Conservation (phyloP, 2,329 filamentous ascomycete species). For the Ceratocystiopsis sp. region DNA sequence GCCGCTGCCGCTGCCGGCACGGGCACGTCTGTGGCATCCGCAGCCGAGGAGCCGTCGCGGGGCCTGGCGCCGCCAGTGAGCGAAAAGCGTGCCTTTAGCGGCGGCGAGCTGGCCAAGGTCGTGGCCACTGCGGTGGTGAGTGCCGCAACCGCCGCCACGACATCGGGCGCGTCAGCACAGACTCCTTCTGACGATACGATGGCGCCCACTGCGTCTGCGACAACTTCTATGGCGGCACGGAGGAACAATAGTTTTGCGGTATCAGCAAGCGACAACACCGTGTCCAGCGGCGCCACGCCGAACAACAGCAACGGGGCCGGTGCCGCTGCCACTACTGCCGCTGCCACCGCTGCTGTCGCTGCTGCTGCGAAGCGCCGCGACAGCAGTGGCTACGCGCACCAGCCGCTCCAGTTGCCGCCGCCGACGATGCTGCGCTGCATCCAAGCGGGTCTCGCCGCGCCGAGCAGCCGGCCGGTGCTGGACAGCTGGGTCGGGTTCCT, state of each 20-base stretch:
- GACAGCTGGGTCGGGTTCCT: conserved; percentile 88
- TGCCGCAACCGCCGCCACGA: not conserved
- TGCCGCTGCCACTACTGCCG: too few species aligned
- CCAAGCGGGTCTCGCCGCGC: conserved; percentile 60
- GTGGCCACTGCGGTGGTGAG: not conserved
- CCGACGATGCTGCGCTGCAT: conserved; percentile 67
- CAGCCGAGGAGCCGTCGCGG: too few species aligned
- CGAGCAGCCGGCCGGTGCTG: conserved; percentile 56
- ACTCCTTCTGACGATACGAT: too few species aligned
- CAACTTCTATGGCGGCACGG: too few species aligned
- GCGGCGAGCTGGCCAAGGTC: conserved; percentile 2
- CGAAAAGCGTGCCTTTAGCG: conserved; percentile 27
- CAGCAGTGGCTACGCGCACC: too few species aligned
- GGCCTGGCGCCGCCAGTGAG: conserved; percentile 14
- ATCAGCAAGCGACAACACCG: not conserved
- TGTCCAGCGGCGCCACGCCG: not conserved
- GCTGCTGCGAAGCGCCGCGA: too few species aligned
- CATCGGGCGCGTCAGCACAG: too few species aligned
- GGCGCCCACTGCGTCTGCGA: too few species aligned
- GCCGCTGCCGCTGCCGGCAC: conserved; percentile 2
- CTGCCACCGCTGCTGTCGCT: too few species aligned
- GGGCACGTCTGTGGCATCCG: too few species aligned
- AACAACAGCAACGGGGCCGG: too few species aligned
- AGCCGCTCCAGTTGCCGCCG: conserved; percentile 35
- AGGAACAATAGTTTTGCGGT: not conserved